Evolutionary conservation across 129 eudicot species (phyloP).

Genomic region (Tagetes erecta): DNA sequence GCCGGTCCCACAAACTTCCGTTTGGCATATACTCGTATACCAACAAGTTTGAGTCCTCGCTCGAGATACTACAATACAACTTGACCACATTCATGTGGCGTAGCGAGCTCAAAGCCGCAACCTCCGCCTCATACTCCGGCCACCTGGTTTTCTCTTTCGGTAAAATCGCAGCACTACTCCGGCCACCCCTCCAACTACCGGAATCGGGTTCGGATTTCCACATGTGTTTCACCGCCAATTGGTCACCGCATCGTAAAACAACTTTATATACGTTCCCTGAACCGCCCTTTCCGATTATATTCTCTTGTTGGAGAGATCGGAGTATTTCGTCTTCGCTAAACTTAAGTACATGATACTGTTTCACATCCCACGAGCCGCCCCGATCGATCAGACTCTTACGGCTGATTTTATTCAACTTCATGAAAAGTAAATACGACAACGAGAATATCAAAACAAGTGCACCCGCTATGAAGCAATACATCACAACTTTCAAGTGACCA

Average conservation of each 20-base stretch:
- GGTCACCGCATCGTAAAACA: constrained; percentile 41
- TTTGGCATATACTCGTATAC: constrained; percentile 70
- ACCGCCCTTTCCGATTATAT: constrained; percentile 67
- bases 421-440: constrained; percentile 31
- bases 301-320: constrained; percentile 46
- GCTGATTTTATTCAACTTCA: constrained; percentile 30
- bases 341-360: constrained; percentile 52
- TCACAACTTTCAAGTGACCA: constrained; percentile 15
- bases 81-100: constrained; percentile 72
- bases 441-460: constrained; percentile 37
- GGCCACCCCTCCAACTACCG: constrained; percentile 37
- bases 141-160: constrained; percentile 37
- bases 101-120: constrained; percentile 57
- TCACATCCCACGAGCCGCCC: constrained; percentile 56
- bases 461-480: constrained; percentile 50
- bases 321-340: constrained; percentile 55
- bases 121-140: constrained; percentile 69
- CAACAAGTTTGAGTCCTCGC: constrained; percentile 60
- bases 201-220: constrained; percentile 46
- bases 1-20: constrained; percentile 72
- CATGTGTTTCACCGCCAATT: constrained; percentile 64
- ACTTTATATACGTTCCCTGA: constrained; percentile 63
- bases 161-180: constrained; percentile 46
- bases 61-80: constrained; percentile 60
- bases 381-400: constrained; percentile 25